These are phyloP conservation scores for Mercurialis annua DNA, from an alignment of 345 rosid genomes.

Conservation along the genomic window DNA sequence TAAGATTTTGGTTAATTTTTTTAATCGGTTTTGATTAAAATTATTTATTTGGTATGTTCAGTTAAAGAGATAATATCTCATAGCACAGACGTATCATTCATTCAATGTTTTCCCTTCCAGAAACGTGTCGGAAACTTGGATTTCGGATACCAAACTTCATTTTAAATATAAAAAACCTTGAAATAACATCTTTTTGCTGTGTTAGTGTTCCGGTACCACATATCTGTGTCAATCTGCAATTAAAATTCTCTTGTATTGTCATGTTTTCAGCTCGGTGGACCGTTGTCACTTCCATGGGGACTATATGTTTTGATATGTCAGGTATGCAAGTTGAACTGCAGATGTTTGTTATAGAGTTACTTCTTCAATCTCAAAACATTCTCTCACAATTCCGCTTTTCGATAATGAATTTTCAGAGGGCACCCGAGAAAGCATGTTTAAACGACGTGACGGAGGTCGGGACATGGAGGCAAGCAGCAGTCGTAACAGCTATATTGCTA, in stretches of 20 bases:
- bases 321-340: constrained; percentile 37
- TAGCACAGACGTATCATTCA: no score
- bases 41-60: no score
- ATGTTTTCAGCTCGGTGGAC: constrained; percentile 77
- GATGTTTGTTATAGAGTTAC: neutral
- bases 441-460: constrained; percentile 93
- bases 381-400: neutral
- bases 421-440: constrained; percentile 85
- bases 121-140: no score
- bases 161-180: no score
- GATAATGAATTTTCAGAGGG: constrained; percentile 45
- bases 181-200: no score
- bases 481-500: constrained; percentile 45
- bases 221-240: neutral
- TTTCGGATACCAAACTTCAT: no score
- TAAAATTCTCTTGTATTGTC: neutral
- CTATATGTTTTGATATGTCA: constrained; percentile 87
- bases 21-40: no score
- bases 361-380: neutral
- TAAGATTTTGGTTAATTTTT: no score
- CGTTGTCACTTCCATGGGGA: constrained; percentile 94
- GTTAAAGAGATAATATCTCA: no score
- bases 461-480: constrained; percentile 78
- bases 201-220: no score
- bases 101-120: no score